Evolutionary conservation across 2,329 filamentous ascomycete species (phyloP).

Genomic region (Aureobasidium leucospermi): DNA sequence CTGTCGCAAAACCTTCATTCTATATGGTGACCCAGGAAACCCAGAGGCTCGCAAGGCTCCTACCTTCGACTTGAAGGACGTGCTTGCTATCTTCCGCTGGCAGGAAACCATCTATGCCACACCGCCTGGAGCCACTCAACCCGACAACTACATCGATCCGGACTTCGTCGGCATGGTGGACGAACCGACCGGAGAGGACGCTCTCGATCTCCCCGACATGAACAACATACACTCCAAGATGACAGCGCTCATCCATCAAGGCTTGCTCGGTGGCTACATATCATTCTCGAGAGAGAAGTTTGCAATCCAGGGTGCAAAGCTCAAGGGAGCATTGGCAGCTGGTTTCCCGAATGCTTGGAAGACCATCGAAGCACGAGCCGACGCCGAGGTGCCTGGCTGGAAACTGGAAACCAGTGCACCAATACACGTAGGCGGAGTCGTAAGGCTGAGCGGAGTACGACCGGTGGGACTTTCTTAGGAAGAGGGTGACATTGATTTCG

Average conservation of each 20-base stretch:
- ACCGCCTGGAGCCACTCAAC: constrained; percentile 26
- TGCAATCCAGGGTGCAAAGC: constrained; percentile 70
- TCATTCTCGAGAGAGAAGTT: constrained; percentile 70
- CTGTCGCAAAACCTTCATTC: constrained; percentile 66
- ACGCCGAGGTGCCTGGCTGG: constrained; percentile 68
- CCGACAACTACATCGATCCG: constrained; percentile 36
- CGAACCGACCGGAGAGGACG: constrained; percentile 9
- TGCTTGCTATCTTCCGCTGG: constrained; percentile 57
- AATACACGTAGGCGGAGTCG: constrained; percentile 32
- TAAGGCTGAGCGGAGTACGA: constrained; percentile 50
- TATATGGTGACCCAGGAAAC: constrained; percentile 65
- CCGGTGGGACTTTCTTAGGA: constrained; percentile 29
- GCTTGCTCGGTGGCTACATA: constrained; percentile 75
- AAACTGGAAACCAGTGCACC: constrained; percentile 42
- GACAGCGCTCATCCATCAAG: constrained; percentile 69
- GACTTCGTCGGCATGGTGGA: constrained; percentile 35
- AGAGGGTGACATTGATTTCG: not conserved
- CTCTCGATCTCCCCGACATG: constrained; percentile 37
- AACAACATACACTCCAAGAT: constrained; percentile 71
- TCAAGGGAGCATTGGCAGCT: constrained; percentile 46
- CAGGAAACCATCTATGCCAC: constrained; percentile 46
- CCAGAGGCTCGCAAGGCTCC: constrained; percentile 54
- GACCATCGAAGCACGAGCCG: constrained; percentile 56
- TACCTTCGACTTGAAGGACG: constrained; percentile 63
- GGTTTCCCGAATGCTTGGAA: constrained; percentile 72